Conservation (phyloP, 1,284 basidiomycete genomes). For the Acaromyces ingoldii region DNA sequence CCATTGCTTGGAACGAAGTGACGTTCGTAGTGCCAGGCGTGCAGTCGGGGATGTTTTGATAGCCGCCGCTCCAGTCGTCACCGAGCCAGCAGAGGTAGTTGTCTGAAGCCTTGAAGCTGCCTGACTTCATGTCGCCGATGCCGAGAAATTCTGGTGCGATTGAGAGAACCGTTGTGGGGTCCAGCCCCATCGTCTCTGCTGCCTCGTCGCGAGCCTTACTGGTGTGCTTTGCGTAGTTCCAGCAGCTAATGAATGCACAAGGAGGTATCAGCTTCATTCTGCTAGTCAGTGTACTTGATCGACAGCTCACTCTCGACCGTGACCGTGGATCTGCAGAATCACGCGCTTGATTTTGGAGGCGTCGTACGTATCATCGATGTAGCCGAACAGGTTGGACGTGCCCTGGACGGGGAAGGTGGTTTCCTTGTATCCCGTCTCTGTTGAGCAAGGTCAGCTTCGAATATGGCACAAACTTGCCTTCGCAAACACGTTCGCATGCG, state of each 20-base stretch:
- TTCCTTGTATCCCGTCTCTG: neutral
- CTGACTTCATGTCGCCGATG: neutral
- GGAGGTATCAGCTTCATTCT: too few relatives aligned
- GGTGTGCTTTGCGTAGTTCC: conserved; percentile 2
- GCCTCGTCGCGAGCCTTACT: neutral
- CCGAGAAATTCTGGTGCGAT: neutral
- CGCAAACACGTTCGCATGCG: too few relatives aligned
- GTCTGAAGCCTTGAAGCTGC: neutral
- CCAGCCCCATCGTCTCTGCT: neutral
- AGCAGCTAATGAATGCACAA: too few relatives aligned
- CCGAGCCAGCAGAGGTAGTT: conserved; percentile 1
- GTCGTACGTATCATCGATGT: conserved; percentile 1
- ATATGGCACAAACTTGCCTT: too few relatives aligned
- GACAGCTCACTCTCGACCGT: too few relatives aligned
- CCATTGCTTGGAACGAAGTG: conserved; percentile 27
- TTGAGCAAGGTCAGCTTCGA: too few relatives aligned
- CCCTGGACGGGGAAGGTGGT: conserved; percentile 1
- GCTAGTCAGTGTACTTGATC: too few relatives aligned
- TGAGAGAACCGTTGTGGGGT: neutral
- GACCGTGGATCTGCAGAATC: neutral
- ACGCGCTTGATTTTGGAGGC: neutral
- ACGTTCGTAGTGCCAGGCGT: conserved; percentile 12
- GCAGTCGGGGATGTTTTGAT: neutral
- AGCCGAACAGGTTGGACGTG: neutral
- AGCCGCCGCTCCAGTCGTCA: conserved; percentile 1